Percentiles rank a stretch among this genome's conserved stretches.
Conservation (phyloP, 2,329 filamentous ascomycete genomes). For the Penicillium sp. region DNA sequence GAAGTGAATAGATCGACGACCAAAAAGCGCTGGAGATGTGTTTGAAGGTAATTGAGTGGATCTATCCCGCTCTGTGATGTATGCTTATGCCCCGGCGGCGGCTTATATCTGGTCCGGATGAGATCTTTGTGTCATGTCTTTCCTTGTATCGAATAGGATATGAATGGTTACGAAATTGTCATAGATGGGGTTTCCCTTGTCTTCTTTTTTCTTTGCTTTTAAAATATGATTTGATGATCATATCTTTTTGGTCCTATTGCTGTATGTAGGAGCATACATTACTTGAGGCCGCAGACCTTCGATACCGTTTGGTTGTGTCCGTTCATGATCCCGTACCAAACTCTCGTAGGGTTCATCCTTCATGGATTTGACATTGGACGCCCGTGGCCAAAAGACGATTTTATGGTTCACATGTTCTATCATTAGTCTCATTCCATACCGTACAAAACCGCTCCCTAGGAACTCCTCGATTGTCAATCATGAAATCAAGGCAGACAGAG, state of each 20-base stretch:
- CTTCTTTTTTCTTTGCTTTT: neutral
- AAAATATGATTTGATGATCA: neutral
- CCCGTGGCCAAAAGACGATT: too few relatives aligned
- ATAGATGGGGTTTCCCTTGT: neutral
- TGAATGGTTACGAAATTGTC: neutral
- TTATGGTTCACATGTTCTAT: neutral
- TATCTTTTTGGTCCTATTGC: neutral
- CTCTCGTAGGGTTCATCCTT: neutral
- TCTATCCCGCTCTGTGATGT: neutral
- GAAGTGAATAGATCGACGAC: constrained; percentile 18
- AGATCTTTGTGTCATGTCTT: constrained; percentile 1
- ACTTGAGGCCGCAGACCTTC: too few relatives aligned
- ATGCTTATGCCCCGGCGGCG: constrained; percentile 8
- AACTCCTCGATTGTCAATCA: neutral
- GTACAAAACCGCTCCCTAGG: neutral
- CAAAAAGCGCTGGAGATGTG: constrained; percentile 2
- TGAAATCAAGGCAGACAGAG: neutral
- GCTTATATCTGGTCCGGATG: constrained; percentile 1
- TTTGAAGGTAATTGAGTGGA: neutral
- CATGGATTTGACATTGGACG: too few relatives aligned
- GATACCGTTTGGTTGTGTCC: too few relatives aligned
- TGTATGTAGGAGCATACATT: too few relatives aligned
- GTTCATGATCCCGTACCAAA: too few relatives aligned
- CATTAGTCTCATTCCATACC: neutral
- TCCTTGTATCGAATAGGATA: constrained; percentile 4